Conservation (phyloP, 805 yeast genomes). For the Saccharomycopsis oosterbeekiorum region DNA sequence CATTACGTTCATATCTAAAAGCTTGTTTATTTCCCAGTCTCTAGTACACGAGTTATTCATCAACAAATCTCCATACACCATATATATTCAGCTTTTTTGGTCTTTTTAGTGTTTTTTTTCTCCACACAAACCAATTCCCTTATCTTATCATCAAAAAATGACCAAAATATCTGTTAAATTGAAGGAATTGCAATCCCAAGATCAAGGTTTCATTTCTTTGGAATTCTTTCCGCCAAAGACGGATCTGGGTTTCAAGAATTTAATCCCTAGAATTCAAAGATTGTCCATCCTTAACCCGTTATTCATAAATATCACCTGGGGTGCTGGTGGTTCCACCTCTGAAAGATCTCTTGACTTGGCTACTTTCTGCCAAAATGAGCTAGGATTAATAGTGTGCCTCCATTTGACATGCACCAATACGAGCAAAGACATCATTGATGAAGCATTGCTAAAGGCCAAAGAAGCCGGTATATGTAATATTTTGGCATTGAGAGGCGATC, state of each 20-base stretch:
- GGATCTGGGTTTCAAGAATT: conserved; percentile 72
- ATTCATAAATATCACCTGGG: conserved; percentile 95
- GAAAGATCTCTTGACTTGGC: conserved; percentile 82
- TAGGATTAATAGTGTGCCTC: conserved; percentile 82
- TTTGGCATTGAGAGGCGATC: conserved; percentile 91
- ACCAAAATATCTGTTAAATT: conserved; percentile 8
- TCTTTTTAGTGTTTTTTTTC: too few relatives aligned
- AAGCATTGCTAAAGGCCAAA: conserved; percentile 65
- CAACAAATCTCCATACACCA: too few relatives aligned
- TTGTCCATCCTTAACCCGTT: conserved; percentile 83
- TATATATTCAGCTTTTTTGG: too few relatives aligned
- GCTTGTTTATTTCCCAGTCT: too few relatives aligned
- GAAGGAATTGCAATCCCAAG: conserved; percentile 17
- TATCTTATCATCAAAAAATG: background rate
- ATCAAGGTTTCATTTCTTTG: conserved; percentile 64
- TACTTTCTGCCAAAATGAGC: conserved; percentile 57
- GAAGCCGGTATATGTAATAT: conserved; percentile 77
- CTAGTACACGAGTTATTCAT: too few relatives aligned
- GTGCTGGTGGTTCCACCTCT: conserved; percentile 94
- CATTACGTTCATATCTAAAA: too few relatives aligned
- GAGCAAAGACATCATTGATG: conserved; percentile 63
- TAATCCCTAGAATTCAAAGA: conserved; percentile 78
- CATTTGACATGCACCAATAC: conserved; percentile 96
- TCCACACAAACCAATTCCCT: too few relatives aligned
- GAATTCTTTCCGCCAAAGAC: conserved; percentile 99